Percentiles rank a stretch among this genome's conserved stretches.
Conservation (phyloP, 306 rosid species). For the Glycine tomentella region DNA sequence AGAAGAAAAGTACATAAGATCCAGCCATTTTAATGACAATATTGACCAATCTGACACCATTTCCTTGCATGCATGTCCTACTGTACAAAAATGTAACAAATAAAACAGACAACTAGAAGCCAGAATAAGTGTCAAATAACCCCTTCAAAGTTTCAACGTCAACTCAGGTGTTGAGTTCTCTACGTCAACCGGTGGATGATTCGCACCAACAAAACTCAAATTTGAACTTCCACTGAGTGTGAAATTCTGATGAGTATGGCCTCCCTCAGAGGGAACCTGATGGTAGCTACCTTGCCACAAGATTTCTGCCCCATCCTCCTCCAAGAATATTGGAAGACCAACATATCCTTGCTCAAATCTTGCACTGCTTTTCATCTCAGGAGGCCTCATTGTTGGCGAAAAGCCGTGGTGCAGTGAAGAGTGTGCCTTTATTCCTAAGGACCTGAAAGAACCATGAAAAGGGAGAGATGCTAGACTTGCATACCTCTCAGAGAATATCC, state of each 20-base stretch:
- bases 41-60: conserved; percentile 48
- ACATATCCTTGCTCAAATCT: conserved; percentile 66
- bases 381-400: conserved; percentile 58
- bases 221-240: conserved; percentile 57
- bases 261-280: conserved; percentile 50
- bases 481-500: conserved; percentile 72
- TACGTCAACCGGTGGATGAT: conserved; percentile 51
- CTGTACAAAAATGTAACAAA: conserved; percentile 59
- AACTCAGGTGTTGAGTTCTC: conserved; percentile 76
- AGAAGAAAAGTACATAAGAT: conserved; percentile 27
- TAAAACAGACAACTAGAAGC: conserved; percentile 44
- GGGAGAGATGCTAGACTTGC: conserved; percentile 78
- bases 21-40: conserved; percentile 31
- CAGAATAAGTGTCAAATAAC: conserved; percentile 32
- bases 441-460: conserved; percentile 74
- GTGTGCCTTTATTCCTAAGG: conserved; percentile 86
- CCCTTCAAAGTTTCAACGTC: conserved; percentile 77
- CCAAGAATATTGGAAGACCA: conserved; percentile 73
- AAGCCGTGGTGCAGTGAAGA: conserved; percentile 73
- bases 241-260: conserved; percentile 59
- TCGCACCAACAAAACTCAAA: conserved; percentile 61
- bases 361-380: conserved; percentile 57
- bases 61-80: conserved; percentile 54
- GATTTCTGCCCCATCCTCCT: conserved; percentile 71
- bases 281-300: conserved; percentile 95